Evolutionary conservation across 2,329 filamentous ascomycete species (phyloP).

Genomic region (Colletotrichum plurivorum): DNA sequence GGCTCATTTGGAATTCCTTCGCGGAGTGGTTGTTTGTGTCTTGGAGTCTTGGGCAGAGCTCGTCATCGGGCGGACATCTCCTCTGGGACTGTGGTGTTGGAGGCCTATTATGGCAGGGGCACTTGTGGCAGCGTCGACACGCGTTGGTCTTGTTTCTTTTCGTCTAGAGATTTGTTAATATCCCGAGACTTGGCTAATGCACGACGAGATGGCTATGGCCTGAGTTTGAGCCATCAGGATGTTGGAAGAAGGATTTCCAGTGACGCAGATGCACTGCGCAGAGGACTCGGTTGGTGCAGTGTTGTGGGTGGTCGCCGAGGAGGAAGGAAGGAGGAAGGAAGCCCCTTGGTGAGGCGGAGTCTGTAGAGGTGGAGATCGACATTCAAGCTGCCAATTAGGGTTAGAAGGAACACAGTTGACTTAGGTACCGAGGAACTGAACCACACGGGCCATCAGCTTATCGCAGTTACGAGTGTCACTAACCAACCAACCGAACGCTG

Average conservation of each 20-base stretch:
- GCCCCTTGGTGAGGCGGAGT: not conserved
- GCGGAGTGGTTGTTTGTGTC: not conserved
- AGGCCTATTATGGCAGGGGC: too few species aligned
- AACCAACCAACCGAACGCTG: not conserved
- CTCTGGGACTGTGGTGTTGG: not conserved
- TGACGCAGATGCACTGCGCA: too few species aligned
- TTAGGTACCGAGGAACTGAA: not conserved
- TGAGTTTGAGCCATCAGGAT: not conserved
- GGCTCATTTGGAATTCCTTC: slow-evolving; percentile 5
- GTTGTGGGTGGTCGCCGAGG: too few species aligned
- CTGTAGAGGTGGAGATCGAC: slow-evolving; percentile 8
- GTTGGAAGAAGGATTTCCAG: too few species aligned
- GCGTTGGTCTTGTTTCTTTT: not conserved
- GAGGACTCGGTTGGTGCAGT: too few species aligned
- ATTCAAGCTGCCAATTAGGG: slow-evolving; percentile 11
- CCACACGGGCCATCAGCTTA: slow-evolving; percentile 29
- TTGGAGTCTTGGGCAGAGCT: not conserved
- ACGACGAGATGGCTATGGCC: not conserved
- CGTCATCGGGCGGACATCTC: not conserved
- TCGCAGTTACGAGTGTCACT: slow-evolving; percentile 20
- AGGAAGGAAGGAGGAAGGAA: too few species aligned
- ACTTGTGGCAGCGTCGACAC: too few species aligned
- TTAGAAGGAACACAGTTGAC: not conserved
- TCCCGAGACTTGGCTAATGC: not conserved
- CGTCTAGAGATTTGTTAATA: not conserved